Percentiles rank a stretch among this genome's conserved stretches.
Evolutionary conservation across 345 rosid species (phyloP).

Genomic region (Eucalyptus microcorys): DNA sequence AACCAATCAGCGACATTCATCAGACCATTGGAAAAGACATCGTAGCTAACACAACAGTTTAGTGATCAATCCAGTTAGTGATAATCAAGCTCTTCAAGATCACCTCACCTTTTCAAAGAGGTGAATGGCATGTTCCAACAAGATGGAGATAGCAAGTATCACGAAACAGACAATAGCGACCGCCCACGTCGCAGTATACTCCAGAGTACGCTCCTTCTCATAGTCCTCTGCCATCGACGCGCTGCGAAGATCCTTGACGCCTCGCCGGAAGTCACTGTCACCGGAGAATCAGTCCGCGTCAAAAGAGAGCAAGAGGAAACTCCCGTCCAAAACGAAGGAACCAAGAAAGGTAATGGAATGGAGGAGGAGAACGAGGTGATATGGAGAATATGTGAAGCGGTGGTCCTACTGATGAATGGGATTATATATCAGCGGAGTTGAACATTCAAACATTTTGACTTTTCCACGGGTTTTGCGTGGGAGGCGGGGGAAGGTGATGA

Average conservation of each 20-base stretch:
- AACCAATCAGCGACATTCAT: neutral
- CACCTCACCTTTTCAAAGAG: constrained; percentile 12
- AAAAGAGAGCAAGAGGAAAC: neutral
- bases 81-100: neutral
- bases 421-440: neutral
- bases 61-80: neutral
- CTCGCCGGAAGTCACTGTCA: neutral
- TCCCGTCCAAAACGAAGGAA: neutral
- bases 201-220: constrained; percentile 8
- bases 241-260: neutral
- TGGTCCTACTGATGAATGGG: neutral
- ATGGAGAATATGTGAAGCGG: neutral
- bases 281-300: neutral
- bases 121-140: constrained; percentile 21
- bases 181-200: constrained; percentile 35
- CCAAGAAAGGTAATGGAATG: neutral
- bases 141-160: constrained; percentile 19
- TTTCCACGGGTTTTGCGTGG: neutral
- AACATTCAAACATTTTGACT: neutral
- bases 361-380: neutral
- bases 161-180: constrained; percentile 34
- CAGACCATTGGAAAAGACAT: neutral
- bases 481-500: neutral
- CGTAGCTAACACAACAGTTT: neutral
- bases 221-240: neutral